These are phyloP conservation scores for Quercus robur DNA, from an alignment of 306 rosid genomes.

Conservation along the genomic window DNA sequence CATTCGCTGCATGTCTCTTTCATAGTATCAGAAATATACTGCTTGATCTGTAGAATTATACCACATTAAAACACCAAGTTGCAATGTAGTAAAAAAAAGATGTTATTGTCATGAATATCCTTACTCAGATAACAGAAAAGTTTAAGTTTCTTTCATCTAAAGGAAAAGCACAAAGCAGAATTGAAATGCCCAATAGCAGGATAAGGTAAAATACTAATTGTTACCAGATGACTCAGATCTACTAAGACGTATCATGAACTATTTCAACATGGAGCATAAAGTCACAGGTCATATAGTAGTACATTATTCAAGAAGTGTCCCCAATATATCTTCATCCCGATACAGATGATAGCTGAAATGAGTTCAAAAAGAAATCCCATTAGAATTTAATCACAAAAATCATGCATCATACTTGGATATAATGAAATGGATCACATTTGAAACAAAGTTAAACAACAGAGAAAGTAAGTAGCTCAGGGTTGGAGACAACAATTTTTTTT, in stretches of 20 bases:
- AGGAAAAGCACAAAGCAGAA: background rate
- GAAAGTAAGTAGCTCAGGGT: background rate
- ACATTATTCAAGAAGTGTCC: slow-evolving; percentile 26
- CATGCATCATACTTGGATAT: background rate
- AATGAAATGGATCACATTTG: background rate
- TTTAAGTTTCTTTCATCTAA: background rate
- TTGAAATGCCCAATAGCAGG: background rate
- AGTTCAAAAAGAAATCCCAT: background rate
- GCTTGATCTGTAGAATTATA: background rate
- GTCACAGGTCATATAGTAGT: background rate
- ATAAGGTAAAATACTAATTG: background rate
- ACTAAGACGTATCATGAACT: background rate
- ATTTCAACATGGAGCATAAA: background rate
- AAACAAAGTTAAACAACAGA: background rate
- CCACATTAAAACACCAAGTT: background rate
- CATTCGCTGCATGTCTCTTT: background rate
- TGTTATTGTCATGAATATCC: background rate
- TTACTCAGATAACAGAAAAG: background rate
- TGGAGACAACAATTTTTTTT: background rate
- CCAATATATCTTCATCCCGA: slow-evolving; percentile 28
- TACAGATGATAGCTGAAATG: slow-evolving; percentile 23
- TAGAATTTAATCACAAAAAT: background rate
- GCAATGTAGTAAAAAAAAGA: background rate
- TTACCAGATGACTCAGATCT: background rate
- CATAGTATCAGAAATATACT: background rate